Conservation (phyloP, 805 yeast genomes). For the Debaryomyces tyrocola region DNA sequence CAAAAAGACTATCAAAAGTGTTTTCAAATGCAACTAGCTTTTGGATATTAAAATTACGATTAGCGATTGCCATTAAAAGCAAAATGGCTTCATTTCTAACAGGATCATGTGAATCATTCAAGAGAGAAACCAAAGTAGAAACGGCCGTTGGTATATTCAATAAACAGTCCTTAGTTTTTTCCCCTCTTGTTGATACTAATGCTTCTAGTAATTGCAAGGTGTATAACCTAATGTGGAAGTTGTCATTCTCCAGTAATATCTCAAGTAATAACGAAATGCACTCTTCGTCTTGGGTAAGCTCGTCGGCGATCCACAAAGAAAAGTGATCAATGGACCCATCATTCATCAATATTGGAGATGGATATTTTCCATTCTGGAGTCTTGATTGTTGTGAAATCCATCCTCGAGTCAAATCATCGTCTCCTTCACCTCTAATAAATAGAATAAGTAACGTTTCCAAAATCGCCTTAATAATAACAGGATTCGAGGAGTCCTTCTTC, state of each 20-base stretch:
- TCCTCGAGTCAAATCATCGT: slow-evolving; percentile 62
- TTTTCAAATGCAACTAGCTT: slow-evolving; percentile 93
- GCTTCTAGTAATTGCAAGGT: slow-evolving; percentile 85
- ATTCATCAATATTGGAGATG: slow-evolving; percentile 65
- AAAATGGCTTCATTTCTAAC: slow-evolving; percentile 85
- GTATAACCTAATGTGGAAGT: slow-evolving; percentile 78
- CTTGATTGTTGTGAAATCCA: slow-evolving; percentile 78
- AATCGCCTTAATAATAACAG: slow-evolving; percentile 71
- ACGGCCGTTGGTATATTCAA: slow-evolving; percentile 76
- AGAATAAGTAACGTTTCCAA: slow-evolving; percentile 83
- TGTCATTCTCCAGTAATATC: slow-evolving; percentile 51
- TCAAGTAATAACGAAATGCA: slow-evolving; percentile 28
- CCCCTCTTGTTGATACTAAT: slow-evolving; percentile 71
- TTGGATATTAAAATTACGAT: slow-evolving; percentile 82
- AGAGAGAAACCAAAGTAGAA: slow-evolving; percentile 64
- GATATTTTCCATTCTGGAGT: slow-evolving; percentile 72
- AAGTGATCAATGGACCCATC: slow-evolving; percentile 73
- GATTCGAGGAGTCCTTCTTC: slow-evolving; percentile 64
- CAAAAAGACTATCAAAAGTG: slow-evolving; percentile 78
- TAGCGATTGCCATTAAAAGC: slow-evolving; percentile 78
- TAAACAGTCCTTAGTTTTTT: slow-evolving; percentile 70
- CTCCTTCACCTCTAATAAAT: slow-evolving; percentile 66
- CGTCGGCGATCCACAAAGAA: slow-evolving; percentile 94
- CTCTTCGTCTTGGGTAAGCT: slow-evolving; percentile 60
- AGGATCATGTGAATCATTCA: slow-evolving; percentile 62